A percentile compares a stretch with the other conserved stretches of the same genome.
phyloP scores from a whole-genome alignment of 2,329 filamentous ascomycete species.

The Daldinia eschscholtzii region DNA sequence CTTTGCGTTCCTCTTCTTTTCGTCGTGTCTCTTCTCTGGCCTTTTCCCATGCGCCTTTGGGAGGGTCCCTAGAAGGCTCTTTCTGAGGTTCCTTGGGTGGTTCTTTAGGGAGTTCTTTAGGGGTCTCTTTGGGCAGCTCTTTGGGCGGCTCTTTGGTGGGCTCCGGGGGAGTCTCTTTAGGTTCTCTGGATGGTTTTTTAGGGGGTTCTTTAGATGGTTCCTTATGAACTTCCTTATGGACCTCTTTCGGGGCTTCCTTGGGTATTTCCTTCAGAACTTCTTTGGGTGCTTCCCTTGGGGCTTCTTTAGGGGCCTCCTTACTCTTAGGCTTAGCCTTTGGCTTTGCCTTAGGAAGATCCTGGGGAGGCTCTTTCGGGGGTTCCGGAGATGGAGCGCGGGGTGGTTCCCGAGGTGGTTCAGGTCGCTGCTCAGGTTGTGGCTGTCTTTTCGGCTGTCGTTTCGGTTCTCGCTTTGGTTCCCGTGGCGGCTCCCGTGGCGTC shows the following conservation, averaged over 20 bases:
- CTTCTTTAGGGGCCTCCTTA: constrained; percentile 5
- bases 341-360: constrained; percentile 9
- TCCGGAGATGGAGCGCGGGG: constrained; percentile 9
- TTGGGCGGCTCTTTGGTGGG: constrained; percentile 10
- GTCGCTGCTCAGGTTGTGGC: constrained; percentile 8
- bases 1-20: constrained; percentile 54
- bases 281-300: not conserved
- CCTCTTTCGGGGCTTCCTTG: constrained; percentile 3
- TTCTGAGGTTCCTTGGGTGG: constrained; percentile 19
- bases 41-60: constrained; percentile 31
- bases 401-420: constrained; percentile 3
- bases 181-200: constrained; percentile 10
- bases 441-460: constrained; percentile 6
- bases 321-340: not conserved
- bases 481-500: not conserved
- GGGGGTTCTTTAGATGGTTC: constrained; percentile 10
- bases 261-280: not conserved
- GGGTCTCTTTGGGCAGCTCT: constrained; percentile 1
- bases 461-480: constrained; percentile 1
- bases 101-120: constrained; percentile 9
- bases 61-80: constrained; percentile 29
- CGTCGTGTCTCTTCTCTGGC: constrained; percentile 39
- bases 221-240: constrained; percentile 7
- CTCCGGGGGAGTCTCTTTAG: constrained; percentile 14
- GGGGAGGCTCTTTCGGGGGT: constrained; percentile 12